These are phyloP conservation scores for Aspergillus mulundensis DNA, from an alignment of 495 filamentous ascomycete species.

Conservation along the genomic window DNA sequence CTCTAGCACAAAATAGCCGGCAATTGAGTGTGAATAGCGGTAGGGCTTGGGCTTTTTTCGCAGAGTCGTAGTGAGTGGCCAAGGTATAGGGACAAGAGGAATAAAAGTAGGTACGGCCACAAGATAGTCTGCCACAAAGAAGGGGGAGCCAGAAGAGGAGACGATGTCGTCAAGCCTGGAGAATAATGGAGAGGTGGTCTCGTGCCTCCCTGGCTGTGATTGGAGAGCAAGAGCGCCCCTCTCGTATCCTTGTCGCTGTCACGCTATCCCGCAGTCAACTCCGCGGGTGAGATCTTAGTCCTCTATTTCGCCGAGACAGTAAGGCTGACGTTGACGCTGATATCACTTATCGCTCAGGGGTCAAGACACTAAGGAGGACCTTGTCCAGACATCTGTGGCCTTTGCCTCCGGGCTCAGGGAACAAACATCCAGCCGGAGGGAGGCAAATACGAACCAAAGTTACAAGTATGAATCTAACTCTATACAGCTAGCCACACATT, in stretches of 20 bases:
- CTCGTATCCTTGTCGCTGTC: conserved; percentile 1
- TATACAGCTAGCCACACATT: not conserved
- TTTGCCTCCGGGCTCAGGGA: not conserved
- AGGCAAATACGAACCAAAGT: not conserved
- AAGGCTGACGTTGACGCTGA: not conserved
- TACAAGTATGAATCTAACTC: not conserved
- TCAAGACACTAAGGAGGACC: not conserved
- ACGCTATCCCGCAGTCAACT: not conserved
- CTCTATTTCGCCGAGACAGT: not conserved
- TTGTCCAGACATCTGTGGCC: not conserved
- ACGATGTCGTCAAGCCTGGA: conserved; percentile 7
- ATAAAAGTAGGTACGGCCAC: no score
- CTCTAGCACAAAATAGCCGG: conserved; percentile 15
- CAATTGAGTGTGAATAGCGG: conserved; percentile 16
- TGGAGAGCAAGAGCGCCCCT: conserved; percentile 22
- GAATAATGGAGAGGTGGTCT: conserved; percentile 26
- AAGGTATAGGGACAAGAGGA: not conserved
- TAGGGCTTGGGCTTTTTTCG: not conserved
- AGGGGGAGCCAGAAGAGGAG: not conserved
- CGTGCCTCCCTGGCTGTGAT: conserved; percentile 37
- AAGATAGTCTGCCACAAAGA: not conserved
- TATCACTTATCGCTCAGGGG: not conserved
- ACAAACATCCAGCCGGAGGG: not conserved
- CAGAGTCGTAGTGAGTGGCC: not conserved
- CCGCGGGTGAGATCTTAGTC: conserved; percentile 4